phyloP scores from a whole-genome alignment of 2,329 filamentous ascomycete genomes.

The Trichoderma arundinaceum region DNA sequence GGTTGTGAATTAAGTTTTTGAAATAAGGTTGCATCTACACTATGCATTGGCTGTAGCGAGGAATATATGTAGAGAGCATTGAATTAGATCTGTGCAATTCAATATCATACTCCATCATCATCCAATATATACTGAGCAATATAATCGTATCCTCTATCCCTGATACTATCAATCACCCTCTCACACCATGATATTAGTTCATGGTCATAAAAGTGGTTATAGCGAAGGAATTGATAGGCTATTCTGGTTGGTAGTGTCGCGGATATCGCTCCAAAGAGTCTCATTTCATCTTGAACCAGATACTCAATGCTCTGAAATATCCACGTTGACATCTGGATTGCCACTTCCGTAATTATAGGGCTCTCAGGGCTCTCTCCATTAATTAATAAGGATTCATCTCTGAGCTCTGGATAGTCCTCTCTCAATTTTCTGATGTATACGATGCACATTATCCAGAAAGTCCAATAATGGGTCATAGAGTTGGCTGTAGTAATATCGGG shows the following conservation, averaged over 20 bases:
- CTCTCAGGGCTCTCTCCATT: constrained; percentile 26
- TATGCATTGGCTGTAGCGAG: background rate
- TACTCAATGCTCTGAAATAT: constrained; percentile 47
- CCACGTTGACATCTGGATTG: constrained; percentile 36
- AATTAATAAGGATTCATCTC: background rate
- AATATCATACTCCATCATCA: constrained; percentile 19
- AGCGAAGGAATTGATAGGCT: constrained; percentile 32
- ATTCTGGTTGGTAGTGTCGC: constrained; percentile 41
- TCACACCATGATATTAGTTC: constrained; percentile 21
- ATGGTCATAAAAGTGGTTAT: constrained; percentile 5
- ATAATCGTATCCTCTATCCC: constrained; percentile 20
- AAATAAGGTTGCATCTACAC: background rate
- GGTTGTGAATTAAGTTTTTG: background rate
- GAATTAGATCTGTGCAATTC: background rate
- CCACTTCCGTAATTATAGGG: constrained; percentile 23
- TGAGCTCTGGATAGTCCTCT: constrained; percentile 16
- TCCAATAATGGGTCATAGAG: constrained; percentile 47
- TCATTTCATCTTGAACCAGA: constrained; percentile 48
- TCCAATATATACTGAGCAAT: constrained; percentile 24
- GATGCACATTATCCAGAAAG: constrained; percentile 46
- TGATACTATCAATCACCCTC: constrained; percentile 16
- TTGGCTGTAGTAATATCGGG: constrained; percentile 47
- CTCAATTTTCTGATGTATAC: constrained; percentile 37
- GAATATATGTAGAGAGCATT: background rate
- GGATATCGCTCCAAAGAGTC: constrained; percentile 47